Evolutionary conservation across 495 filamentous ascomycete species (phyloP), one percentile per base, ranked within the genome.

Genomic region (Penicillium ucsense): DNA sequence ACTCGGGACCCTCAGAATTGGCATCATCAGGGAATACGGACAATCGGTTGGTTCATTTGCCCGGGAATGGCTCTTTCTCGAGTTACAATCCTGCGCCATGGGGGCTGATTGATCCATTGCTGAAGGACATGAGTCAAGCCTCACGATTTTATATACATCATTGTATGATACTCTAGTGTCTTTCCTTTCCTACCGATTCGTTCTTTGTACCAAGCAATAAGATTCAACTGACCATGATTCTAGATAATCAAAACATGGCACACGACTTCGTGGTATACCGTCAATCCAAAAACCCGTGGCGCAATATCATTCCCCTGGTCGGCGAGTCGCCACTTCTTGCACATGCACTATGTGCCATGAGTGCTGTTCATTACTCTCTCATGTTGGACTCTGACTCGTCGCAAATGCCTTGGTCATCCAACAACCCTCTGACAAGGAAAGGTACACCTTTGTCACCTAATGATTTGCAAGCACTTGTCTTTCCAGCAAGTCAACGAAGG

Each of bases 341-440:
- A 11, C 49, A 67, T 38, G 59, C 61, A 8, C 52, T 74, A 34
- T 59, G 66, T 29, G 66, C 71, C 0, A 65, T 66, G 46, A 69
- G 71, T 3, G 71, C 71, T 31, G 46, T 74, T 40, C 68, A 74
- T 49, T 70, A 63, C 47, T 62, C 68, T 4, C 60, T 72, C 7
- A 31, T 64, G 8, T 62, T 63, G 8, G 61, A 61, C 6, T 61
- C 57, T 3, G 66, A 72, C 44, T 62, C 60, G 6, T 59, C 65
- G 9, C 54, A 55, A 4, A 63, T 61, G 50, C 65, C 68, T 31
- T 72, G 68, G 66, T 62, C 63, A 8, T 55, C 59, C 8, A 53
- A 61, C 38, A 57, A 53, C n/a, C 38, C 50, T 4, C 31, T 49
- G 0, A 31, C 53, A n/a, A 47, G 45, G 6, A 50, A 20, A 20